Percentiles rank a stretch among this genome's conserved stretches.
phyloP scores from a whole-genome alignment of 441 rosid species.

The Viola pubescens region DNA sequence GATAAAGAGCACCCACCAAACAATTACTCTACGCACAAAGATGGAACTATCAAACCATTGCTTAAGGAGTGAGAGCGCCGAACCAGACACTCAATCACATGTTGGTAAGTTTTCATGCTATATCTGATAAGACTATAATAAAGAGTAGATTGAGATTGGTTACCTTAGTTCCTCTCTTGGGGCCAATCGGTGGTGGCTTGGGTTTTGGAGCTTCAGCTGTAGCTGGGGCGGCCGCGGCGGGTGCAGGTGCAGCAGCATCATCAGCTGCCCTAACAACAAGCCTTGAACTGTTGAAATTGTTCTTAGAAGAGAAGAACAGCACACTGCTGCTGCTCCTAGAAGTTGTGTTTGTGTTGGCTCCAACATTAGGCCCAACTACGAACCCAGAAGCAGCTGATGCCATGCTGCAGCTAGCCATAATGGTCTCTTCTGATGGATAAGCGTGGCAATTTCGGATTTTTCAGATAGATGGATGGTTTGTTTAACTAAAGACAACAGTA shows the following conservation, averaged over 20 bases:
- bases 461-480: not conserved
- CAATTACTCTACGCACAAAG: too few relatives aligned
- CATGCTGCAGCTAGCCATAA: conserved; percentile 60
- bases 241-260: conserved; percentile 34
- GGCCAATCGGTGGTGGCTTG: conserved; percentile 72
- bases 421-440: conserved; percentile 8
- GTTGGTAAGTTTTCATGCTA: not conserved
- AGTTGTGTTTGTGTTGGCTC: conserved; percentile 22
- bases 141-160: not conserved
- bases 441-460: not conserved
- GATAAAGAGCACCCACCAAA: too few relatives aligned
- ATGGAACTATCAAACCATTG: too few relatives aligned
- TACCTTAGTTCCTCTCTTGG: conserved; percentile 91
- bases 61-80: too few relatives aligned
- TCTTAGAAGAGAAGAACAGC: conserved; percentile 42
- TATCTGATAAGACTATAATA: not conserved
- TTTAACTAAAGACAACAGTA: not conserved
- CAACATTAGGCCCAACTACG: conserved; percentile 36
- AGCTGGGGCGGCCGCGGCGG: conserved; percentile 38
- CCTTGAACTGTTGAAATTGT: conserved; percentile 31
- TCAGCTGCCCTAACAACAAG: conserved; percentile 61
- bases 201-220: conserved; percentile 47
- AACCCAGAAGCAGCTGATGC: conserved; percentile 75
- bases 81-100: too few relatives aligned
- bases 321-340: conserved; percentile 28